Evolutionary conservation across 75 land plant genomes (phyloP), one percentile per base, ranked within the genome.

Genomic region (Pinus albicaulis): DNA sequence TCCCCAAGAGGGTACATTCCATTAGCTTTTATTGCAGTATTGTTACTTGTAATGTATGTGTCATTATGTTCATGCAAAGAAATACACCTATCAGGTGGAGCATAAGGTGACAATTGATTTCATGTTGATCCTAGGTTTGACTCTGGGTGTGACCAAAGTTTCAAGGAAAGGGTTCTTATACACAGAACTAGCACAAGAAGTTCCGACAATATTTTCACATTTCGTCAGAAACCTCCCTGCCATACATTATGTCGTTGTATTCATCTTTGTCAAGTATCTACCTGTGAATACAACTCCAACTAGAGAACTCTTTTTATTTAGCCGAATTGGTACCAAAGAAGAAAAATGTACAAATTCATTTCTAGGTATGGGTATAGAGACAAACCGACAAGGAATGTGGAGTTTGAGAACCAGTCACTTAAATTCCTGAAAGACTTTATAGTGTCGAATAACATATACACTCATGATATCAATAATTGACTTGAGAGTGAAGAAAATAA

Each of bases 351-450:
- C 22, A 70, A 86, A 2, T 87, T 92, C 60, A 81, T 84, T 3
- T 88, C 63, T 17, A 86, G 92, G 70, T 90, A 88, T 76, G 90
- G 90, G 0, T 92, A 92, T 31, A 83, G 80, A 0, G 90, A 92
- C 55, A 23, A 31, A 11, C 68, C 57, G 1, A 73, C 73, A 0
- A 88, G 82, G 17, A 79, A 41, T 0, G 69, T 62, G 13, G 73
- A 78, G 7, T 88, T 92, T 73, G 92, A 88, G 77, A 26, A 41
- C 0, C 76, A 75, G 20, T 59, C 86, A 13, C 74, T 89, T 14
- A 80, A 86, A 23, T 4, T 59, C 1, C 75, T 92, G 24, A 85
- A 86, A 53, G 73, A 78, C 13, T 92, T 87, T 70, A 73, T 92
- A n/a, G 1, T 20, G 8, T 6, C 3, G 8, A 80, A 85, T 58